A percentile compares a stretch with the other conserved stretches of the same genome.
These are phyloP conservation scores for Thymus quinquecostatus DNA, from an alignment of 257 asterid species.

Conservation along the genomic window DNA sequence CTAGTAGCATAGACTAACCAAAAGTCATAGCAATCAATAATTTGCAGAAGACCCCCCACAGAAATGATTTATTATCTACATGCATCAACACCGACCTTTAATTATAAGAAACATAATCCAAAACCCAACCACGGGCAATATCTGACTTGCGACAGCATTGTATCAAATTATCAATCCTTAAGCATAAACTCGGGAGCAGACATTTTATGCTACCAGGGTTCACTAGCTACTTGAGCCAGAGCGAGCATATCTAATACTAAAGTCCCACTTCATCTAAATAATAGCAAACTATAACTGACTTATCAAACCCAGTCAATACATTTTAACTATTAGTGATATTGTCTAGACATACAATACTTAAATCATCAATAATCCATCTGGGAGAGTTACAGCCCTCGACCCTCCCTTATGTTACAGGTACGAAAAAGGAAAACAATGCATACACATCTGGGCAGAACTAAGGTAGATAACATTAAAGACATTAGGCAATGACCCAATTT, in stretches of 20 bases:
- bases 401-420: background rate
- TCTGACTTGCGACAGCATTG: background rate
- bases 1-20: background rate
- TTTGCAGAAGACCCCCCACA: conserved; percentile 8
- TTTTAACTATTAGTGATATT: background rate
- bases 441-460: background rate
- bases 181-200: background rate
- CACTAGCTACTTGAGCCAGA: background rate
- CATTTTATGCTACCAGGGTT: background rate
- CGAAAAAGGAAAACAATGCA: background rate
- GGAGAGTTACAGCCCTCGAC: background rate
- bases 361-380: conserved; percentile 1
- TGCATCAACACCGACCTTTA: conserved; percentile 10
- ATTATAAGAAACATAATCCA: background rate
- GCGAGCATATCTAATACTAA: background rate
- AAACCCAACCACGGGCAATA: too few relatives aligned
- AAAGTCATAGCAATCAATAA: conserved; percentile 16
- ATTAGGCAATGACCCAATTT: conserved; percentile 2
- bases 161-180: background rate
- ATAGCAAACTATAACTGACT: background rate
- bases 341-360: background rate
- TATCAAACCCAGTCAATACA: conserved; percentile 1
- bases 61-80: background rate
- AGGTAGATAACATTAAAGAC: background rate
- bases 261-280: background rate